These are phyloP conservation scores for Metarhizium guizhouense DNA, from an alignment of 2,329 filamentous ascomycete species.

Conservation along the genomic window DNA sequence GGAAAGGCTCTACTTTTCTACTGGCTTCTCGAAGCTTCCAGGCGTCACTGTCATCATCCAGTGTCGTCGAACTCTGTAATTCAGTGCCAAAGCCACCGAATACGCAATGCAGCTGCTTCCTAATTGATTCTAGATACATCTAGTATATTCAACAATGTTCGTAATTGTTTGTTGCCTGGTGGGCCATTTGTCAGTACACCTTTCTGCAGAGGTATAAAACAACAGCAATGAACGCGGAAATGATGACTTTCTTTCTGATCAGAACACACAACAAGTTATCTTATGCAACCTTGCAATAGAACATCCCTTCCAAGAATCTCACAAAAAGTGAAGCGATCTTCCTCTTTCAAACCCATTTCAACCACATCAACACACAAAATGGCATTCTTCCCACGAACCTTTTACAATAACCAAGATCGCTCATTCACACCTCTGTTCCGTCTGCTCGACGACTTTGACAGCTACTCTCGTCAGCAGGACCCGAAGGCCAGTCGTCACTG, in stretches of 20 bases:
- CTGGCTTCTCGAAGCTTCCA: conserved; percentile 10
- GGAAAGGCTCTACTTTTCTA: conserved; percentile 19
- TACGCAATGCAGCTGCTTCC: background rate
- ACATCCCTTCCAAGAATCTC: conserved; percentile 14
- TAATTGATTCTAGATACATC: conserved; percentile 15
- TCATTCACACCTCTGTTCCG: conserved; percentile 54
- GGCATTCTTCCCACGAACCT: conserved; percentile 49
- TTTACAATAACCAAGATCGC: conserved; percentile 38
- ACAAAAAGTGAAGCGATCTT: conserved; percentile 16
- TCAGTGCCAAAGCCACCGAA: conserved; percentile 7
- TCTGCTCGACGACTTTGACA: conserved; percentile 55
- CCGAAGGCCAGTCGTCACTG: conserved; percentile 17
- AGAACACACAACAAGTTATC: conserved; percentile 10
- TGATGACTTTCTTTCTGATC: conserved; percentile 14
- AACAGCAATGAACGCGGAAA: background rate
- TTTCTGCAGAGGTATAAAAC: conserved; percentile 19
- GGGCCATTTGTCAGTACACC: background rate
- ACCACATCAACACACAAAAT: conserved; percentile 33
- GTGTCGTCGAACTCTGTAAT: background rate
- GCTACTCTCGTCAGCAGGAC: conserved; percentile 35
- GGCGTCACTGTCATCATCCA: conserved; percentile 2
- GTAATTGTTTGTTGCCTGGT: background rate
- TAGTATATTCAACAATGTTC: conserved; percentile 3
- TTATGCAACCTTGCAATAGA: conserved; percentile 15
- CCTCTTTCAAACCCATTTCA: conserved; percentile 12